Evolutionary conservation across 345 rosid species (phyloP).

Genomic region (Populus deltoides): DNA sequence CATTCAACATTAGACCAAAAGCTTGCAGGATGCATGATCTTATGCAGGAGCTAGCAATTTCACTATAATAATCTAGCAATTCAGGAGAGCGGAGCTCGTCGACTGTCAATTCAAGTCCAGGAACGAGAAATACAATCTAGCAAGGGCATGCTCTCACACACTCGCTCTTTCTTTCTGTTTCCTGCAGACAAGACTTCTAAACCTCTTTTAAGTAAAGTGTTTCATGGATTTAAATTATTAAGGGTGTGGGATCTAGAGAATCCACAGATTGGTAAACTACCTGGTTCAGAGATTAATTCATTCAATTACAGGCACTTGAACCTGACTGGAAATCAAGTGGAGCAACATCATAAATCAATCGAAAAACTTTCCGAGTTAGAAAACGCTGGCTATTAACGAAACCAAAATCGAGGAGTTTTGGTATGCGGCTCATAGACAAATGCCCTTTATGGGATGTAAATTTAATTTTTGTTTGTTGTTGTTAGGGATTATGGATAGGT

Average conservation of each 20-base stretch:
- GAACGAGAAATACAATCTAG: slow-evolving; percentile 3
- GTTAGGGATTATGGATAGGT: not conserved
- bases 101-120: slow-evolving; percentile 22
- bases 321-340: slow-evolving; percentile 29
- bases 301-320: slow-evolving; percentile 43
- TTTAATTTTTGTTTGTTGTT: not conserved
- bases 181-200: not conserved
- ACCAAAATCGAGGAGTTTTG: slow-evolving; percentile 30
- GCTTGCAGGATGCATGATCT: slow-evolving; percentile 5
- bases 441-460: too few relatives aligned
- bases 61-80: slow-evolving; percentile 17
- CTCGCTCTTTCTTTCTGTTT: slow-evolving; percentile 35
- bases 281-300: slow-evolving; percentile 17
- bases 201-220: not conserved
- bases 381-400: slow-evolving; percentile 18
- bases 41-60: slow-evolving; percentile 20
- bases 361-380: slow-evolving; percentile 31
- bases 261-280: slow-evolving; percentile 25
- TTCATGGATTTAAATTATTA: slow-evolving; percentile 19
- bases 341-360: slow-evolving; percentile 30
- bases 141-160: slow-evolving; percentile 8
- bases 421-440: too few relatives aligned
- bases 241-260: slow-evolving; percentile 37
- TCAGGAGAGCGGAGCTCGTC: slow-evolving; percentile 16
- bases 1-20: not conserved